These are phyloP conservation scores for Yamadazyma epiphylla DNA, from an alignment of 1,139 yeast species.

Conservation along the genomic window DNA sequence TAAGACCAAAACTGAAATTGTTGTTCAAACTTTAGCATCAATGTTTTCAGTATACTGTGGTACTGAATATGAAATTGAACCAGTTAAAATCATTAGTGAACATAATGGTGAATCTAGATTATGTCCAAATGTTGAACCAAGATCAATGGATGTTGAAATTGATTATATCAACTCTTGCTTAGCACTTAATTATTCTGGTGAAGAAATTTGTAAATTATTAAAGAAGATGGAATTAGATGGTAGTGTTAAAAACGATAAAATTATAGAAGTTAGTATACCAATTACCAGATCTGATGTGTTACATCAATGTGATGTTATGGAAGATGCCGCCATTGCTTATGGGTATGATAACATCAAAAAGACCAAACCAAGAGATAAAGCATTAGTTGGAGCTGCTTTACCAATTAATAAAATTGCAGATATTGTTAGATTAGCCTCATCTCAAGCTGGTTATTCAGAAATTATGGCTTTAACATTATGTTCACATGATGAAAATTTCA, in stretches of 20 bases:
- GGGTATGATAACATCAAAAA: constrained; percentile 87
- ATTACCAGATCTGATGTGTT: constrained; percentile 93
- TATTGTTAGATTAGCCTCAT: constrained; percentile 83
- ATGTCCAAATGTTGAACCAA: constrained; percentile 69
- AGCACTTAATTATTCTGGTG: constrained; percentile 69
- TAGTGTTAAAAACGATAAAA: constrained; percentile 42
- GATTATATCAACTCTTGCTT: constrained; percentile 88
- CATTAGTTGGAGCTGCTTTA: constrained; percentile 81
- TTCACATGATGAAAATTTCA: constrained; percentile 95
- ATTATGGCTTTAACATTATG: constrained; percentile 93
- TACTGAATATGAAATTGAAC: constrained; percentile 80
- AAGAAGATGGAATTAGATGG: constrained; percentile 81
- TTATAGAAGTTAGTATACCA: constrained; percentile 74
- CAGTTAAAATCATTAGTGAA: constrained; percentile 77
- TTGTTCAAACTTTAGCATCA: constrained; percentile 86
- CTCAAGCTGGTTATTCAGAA: constrained; percentile 95
- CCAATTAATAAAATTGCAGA: constrained; percentile 91
- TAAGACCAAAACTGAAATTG: constrained; percentile 86
- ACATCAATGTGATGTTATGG: constrained; percentile 98
- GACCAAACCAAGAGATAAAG: constrained; percentile 76
- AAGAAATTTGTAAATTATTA: constrained; percentile 66
- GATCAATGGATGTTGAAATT: constrained; percentile 71
- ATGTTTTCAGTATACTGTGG: constrained; percentile 90
- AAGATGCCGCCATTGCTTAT: constrained; percentile 95
- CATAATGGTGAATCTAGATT: constrained; percentile 78